Evolutionary conservation across 2,329 filamentous ascomycete genomes (phyloP), one percentile per base, ranked within the genome.

Genomic region (Botrytis paeoniae): DNA sequence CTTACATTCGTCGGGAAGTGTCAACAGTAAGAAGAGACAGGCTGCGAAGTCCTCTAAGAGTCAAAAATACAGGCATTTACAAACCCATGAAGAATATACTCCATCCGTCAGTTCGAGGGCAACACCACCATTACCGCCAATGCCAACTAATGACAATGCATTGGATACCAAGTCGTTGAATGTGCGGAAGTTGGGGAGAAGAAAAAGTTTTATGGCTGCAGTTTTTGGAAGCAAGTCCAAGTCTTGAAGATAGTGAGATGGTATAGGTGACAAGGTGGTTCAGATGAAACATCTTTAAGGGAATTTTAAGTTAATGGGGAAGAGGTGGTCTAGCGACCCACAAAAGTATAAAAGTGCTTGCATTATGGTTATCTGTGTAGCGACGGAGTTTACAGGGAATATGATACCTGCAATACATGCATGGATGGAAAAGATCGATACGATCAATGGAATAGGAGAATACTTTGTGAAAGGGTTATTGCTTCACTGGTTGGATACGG

Each of bases 161-260:
- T 60, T 76, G 22, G 77, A 79, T 73, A 64, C 57, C 18, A 77
- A 80, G 51, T 75, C 78, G 18, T 75, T 78, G 48, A 78, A 77
- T 72, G 75, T 69, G 9, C 78, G 78, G 73, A 80, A 78, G 59
- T 77, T 85, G 43, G 82, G 80, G 45, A 80, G 82, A 66, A 83
- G 82, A 75, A 86, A 83, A 78, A 87, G 85, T 75, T 86, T 87
- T 62, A 83, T 86, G 48, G 81, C 84, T 5, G 81, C 80, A 5
- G 77, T 87, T 16, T 86, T 87, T 77, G 81, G 82, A 20, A 81
- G 73, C 54, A 70, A 69, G 60, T 69, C 62, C 69, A 70, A 70
- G 62, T 70, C 48, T 70, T 62, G 59, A 45, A 59, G 32, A 48
- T 35, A 35, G 10, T 14, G 32, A 5, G 10, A n/a, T 45, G 43